Conservation (phyloP, 768 basidiomycete species). For the Hysterangium stoloniferum region DNA sequence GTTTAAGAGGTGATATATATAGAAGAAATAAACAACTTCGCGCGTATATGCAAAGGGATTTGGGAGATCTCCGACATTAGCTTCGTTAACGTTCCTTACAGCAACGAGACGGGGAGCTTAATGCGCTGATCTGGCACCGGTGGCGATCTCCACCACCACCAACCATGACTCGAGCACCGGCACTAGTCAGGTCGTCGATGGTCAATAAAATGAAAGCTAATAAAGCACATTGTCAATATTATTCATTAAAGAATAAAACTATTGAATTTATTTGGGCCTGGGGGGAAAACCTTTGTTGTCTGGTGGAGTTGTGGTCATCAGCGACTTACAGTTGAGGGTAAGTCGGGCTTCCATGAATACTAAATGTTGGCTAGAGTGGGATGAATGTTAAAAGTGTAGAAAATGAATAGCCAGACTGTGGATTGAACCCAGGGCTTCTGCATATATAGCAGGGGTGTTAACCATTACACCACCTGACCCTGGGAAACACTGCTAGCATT, state of each 20-base stretch:
- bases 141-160: conserved; percentile 1
- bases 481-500: no score
- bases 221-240: no score
- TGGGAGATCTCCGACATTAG: no score
- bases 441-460: not conserved
- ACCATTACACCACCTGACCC: no score
- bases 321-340: conserved; percentile 21
- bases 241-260: no score
- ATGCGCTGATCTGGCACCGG: not conserved
- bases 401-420: conserved; percentile 31
- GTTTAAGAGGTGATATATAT: no score
- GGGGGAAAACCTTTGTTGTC: conserved; percentile 29
- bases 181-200: not conserved
- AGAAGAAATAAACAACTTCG: no score
- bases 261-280: conserved; percentile 22
- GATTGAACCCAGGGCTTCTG: no score
- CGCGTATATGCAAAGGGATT: no score
- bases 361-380: conserved; percentile 28
- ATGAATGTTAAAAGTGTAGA: conserved; percentile 29
- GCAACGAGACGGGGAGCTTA: no score
- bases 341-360: conserved; percentile 27
- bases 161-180: not conserved
- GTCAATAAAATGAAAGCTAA: conserved; percentile 4
- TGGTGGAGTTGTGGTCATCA: conserved; percentile 29
- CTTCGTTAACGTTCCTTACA: no score